Evolutionary conservation across 176 grass and related monocot genomes (phyloP).

Genomic region (Typha latifolia): DNA sequence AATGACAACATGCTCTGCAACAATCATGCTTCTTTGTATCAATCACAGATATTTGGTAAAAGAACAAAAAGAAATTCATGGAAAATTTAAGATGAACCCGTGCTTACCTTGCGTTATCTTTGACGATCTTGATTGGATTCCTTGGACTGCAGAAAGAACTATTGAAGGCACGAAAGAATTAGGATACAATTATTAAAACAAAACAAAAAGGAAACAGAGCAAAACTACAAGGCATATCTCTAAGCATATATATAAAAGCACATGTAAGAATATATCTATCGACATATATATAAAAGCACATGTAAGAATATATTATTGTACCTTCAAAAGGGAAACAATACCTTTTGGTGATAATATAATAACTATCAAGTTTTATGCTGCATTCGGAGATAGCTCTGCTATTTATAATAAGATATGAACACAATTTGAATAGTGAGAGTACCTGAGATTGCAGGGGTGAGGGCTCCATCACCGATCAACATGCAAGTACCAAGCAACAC

Average conservation of each 20-base stretch:
- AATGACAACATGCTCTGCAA: constrained; percentile 53
- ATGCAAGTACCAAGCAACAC: constrained; percentile 64
- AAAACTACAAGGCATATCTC: too few relatives aligned
- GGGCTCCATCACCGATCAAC: constrained; percentile 73
- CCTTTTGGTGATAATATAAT: too few relatives aligned
- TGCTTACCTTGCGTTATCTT: constrained; percentile 58
- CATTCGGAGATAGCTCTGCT: too few relatives aligned
- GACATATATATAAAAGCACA: too few relatives aligned
- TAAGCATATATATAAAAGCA: too few relatives aligned
- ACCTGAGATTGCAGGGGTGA: constrained; percentile 86
- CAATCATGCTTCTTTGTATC: constrained; percentile 7
- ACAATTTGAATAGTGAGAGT: neutral
- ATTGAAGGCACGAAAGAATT: neutral
- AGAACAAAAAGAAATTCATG: neutral
- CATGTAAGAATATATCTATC: too few relatives aligned
- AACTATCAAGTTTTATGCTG: too few relatives aligned
- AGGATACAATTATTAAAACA: neutral
- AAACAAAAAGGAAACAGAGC: too few relatives aligned
- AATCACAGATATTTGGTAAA: neutral
- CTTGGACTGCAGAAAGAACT: constrained; percentile 84
- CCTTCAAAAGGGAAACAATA: too few relatives aligned
- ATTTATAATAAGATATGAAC: neutral
- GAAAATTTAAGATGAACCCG: neutral
- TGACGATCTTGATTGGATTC: constrained; percentile 68
- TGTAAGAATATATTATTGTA: too few relatives aligned